These are phyloP conservation scores for Wilcoxina mikolae DNA, from an alignment of 495 filamentous ascomycete species.

Conservation along the genomic window DNA sequence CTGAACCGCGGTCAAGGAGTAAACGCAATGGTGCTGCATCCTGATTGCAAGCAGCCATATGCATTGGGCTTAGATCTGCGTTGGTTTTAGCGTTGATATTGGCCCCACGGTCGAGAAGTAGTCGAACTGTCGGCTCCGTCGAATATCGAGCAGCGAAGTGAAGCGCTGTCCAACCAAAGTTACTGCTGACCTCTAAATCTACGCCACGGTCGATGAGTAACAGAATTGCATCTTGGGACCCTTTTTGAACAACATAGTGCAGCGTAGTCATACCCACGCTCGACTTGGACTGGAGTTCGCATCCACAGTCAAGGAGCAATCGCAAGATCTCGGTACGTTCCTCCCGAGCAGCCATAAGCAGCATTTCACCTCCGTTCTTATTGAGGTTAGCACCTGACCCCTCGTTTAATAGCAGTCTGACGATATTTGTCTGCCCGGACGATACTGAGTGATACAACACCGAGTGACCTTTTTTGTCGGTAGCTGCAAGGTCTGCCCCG, in stretches of 20 bases:
- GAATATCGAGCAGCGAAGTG: not conserved
- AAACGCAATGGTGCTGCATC: not conserved
- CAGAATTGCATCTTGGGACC: not conserved
- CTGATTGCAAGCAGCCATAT: not conserved
- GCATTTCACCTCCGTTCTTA: too few species aligned
- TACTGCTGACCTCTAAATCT: not conserved
- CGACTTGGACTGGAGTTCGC: too few species aligned
- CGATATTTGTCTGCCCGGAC: too few species aligned
- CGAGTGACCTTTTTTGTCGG: too few species aligned
- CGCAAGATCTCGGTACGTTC: too few species aligned
- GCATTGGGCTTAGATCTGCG: not conserved
- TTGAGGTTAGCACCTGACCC: too few species aligned
- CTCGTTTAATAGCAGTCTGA: too few species aligned
- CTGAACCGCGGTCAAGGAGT: not conserved
- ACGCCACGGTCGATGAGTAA: not conserved
- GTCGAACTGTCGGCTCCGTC: not conserved
- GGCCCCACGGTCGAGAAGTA: not conserved
- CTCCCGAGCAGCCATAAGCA: too few species aligned
- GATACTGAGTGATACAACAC: too few species aligned
- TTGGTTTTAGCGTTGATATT: not conserved
- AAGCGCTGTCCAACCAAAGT: not conserved
- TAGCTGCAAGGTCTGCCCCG: too few species aligned
- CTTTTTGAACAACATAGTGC: not conserved
- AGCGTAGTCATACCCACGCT: not conserved
- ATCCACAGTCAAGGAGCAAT: too few species aligned